A percentile compares a stretch with the other conserved stretches of the same genome.
These are phyloP conservation scores for Amauroascus verrucosus DNA, from an alignment of 2,329 filamentous ascomycete species.

Conservation along the genomic window DNA sequence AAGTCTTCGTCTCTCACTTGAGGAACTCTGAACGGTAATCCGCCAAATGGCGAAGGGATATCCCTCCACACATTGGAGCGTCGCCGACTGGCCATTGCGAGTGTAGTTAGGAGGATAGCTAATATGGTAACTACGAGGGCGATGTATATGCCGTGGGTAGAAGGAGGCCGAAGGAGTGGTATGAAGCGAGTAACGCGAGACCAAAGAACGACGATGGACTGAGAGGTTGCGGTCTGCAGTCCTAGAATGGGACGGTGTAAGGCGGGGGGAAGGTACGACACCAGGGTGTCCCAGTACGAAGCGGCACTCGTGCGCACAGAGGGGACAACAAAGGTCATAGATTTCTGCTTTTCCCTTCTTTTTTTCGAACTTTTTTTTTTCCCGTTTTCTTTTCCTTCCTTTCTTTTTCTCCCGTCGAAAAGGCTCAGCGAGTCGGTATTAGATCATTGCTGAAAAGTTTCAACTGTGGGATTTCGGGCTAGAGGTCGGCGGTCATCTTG, in stretches of 20 bases:
- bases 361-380: background rate
- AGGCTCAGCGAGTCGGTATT: background rate
- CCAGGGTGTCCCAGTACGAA: conserved; percentile 30
- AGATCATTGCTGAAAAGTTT: background rate
- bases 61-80: conserved; percentile 5
- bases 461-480: background rate
- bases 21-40: background rate
- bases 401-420: too few species aligned
- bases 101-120: conserved; percentile 19
- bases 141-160: conserved; percentile 18
- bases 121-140: conserved; percentile 18
- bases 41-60: conserved; percentile 4
- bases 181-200: background rate
- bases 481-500: background rate
- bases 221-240: background rate
- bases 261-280: conserved; percentile 17
- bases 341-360: conserved; percentile 11
- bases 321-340: conserved; percentile 34
- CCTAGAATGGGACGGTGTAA: conserved; percentile 19
- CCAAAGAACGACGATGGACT: conserved; percentile 15
- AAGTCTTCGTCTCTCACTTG: conserved; percentile 3
- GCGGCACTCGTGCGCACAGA: conserved; percentile 34
- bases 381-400: too few species aligned
- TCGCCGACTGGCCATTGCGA: conserved; percentile 30
- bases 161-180: background rate